Base-by-base conservation (phyloP, 179 eudicot species). In the Silene noctiflora region DNA sequence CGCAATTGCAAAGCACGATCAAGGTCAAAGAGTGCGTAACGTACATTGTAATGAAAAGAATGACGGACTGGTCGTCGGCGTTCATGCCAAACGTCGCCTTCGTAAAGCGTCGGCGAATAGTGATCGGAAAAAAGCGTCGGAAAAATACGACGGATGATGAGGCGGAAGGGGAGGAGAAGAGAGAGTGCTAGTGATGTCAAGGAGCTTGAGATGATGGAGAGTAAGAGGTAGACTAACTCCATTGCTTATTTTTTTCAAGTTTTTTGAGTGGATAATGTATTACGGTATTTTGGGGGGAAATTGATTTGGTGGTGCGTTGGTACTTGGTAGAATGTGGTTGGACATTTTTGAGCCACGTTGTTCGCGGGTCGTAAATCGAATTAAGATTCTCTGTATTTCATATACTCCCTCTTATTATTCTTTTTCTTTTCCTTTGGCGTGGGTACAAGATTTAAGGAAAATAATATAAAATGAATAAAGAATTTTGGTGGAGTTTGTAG, bases 51-150 rank as follows among this genome's bases (percentile, higher is more conserved):
- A 13, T 77, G 78, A 78, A 94, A 94, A 1, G 92, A 89, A 71
- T 94, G 98, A 80, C 83, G 94, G 35, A 89, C 81, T 11, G 98
- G 98, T 39, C 89, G 90, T 44, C 92, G 94, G 33, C 98, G 97
- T 74, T 91, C 90, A 85, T 94, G 98, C 91, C 91, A 90, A 68
- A 94, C 98, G 42, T 85, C 78, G 72, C 97, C 97, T 83, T 91
- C 82, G 76, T 91, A 93, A 60, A 91, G 85, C 14, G 89, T 64
- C 22, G 83, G 82, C 0, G 83, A 56, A 25, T 67, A 79, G 4
- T 33, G 35, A 3, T 59, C 77, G 64, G 55, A 55, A 60, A 76
- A 44, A 46, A 33, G 63, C 72, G 55, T 35, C 22, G 48, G 79
- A 13, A 79, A 20, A 39, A 64, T 12, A 1, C 76, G 74, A 56